Base-by-base conservation (phyloP, 1,139 yeast species). In the Ogataea hybrid region DNA sequence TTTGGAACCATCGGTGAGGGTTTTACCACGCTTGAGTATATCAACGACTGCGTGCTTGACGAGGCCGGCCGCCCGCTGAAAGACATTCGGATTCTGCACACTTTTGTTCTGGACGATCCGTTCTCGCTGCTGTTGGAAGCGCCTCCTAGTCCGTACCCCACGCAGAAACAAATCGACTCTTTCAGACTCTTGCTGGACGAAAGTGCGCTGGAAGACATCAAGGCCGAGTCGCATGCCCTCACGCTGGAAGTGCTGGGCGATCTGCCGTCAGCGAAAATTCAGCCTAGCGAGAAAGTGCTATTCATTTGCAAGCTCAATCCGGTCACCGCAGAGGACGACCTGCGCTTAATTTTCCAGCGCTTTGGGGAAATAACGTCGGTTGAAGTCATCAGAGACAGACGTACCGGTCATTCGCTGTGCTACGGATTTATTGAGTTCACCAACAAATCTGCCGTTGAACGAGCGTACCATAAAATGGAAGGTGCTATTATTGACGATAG, bases 181-280 rank as follows among this genome's bases (percentile, higher is more conserved):
- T 64, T 70, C 8, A 53, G 71, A 16, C 47, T 68, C 5, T 62
- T 64, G 7, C 62, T 64, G 11, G 67, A 62, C 18, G 51, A 42
- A 18, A 52, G 46, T n/a, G 50, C 28, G 34, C 21, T 32, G 40
- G 57, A 50, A 12, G 67, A 65, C 8, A 58, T 63, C 18, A 72
- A 69, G 31, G 71, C 79, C 1, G 61, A 68, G 18, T 64, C 78
- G 1, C 76, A 75, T 44, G 85, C 86, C 4, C 56, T 81, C 29
- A 75, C 86, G 0, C 63, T 82, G 38, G 87, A 82, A 50, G 63
- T 81, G 48, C 65, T 82, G 34, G 87, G 86, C 0, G 88, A 82
- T 51, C 52, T 81, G n/a, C 81, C 84, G 0, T 68, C 68, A 41
- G 80, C 83, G 4, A 73, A 72, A 16, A 74, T 73, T 21, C 70